Percentiles rank a stretch among this genome's conserved stretches.
These are phyloP conservation scores for Barnettozyma pratensis DNA, from an alignment of 805 yeast species.

Conservation along the genomic window DNA sequence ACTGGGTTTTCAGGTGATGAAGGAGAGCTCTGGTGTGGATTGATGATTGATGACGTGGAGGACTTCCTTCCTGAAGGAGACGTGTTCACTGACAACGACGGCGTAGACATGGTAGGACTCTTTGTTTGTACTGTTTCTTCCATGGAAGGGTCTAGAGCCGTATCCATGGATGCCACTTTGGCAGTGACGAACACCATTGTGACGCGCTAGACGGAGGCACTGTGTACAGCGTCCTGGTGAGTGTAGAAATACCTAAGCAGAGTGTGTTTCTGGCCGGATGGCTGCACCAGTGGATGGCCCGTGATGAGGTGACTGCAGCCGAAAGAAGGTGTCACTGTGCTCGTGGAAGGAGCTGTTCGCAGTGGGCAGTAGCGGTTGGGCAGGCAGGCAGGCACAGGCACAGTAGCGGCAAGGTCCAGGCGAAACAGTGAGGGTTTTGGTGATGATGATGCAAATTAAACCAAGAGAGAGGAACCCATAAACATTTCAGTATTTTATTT, in stretches of 20 bases:
- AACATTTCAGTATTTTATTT: no score
- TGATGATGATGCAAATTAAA: no score
- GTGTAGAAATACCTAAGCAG: no score
- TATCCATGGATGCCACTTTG: slow-evolving; percentile 2
- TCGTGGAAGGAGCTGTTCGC: neutral
- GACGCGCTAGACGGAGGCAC: no score
- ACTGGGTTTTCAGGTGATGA: slow-evolving; percentile 1
- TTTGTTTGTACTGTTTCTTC: neutral
- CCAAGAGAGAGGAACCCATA: no score
- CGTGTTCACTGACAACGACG: neutral
- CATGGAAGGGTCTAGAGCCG: neutral
- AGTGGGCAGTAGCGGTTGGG: no score
- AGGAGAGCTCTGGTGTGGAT: neutral
- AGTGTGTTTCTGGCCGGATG: no score
- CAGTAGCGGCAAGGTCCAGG: no score
- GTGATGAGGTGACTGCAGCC: neutral
- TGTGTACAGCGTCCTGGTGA: neutral
- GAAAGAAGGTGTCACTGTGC: neutral
- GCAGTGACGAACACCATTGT: neutral
- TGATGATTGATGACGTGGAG: slow-evolving; percentile 6
- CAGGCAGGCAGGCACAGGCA: no score
- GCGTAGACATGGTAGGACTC: no score
- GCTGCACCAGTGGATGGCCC: no score
- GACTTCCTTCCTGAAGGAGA: neutral
- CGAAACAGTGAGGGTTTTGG: no score